These are phyloP conservation scores for Mercurialis annua DNA, from an alignment of 345 rosid species.

Conservation along the genomic window DNA sequence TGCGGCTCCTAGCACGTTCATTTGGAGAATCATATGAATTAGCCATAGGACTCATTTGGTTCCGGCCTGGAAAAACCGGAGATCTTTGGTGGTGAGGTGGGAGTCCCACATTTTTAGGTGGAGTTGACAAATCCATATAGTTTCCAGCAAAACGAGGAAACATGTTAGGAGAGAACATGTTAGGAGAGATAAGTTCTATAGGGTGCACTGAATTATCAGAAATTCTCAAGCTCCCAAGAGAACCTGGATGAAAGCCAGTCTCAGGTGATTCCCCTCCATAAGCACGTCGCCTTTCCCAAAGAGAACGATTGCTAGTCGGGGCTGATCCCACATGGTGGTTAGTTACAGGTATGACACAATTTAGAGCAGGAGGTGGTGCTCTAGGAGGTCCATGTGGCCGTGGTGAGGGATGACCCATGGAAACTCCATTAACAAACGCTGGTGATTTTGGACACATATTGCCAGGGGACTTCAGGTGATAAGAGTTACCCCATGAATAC, in stretches of 20 bases:
- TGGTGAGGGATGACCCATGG: conserved; percentile 46
- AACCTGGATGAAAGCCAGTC: conserved; percentile 50
- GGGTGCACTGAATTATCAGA: conserved; percentile 36
- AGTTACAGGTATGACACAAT: conserved; percentile 50
- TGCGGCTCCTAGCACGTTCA: conserved; percentile 73
- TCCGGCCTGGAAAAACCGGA: conserved; percentile 66
- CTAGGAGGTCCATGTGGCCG: conserved; percentile 59
- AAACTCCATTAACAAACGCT: conserved; percentile 59
- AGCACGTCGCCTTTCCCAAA: conserved; percentile 75
- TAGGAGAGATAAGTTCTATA: conserved; percentile 36
- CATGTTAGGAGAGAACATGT: conserved; percentile 31
- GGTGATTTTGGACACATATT: conserved; percentile 84
- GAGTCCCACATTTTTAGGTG: conserved; percentile 45
- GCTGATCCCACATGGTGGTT: conserved; percentile 86
- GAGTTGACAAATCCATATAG: conserved; percentile 48
- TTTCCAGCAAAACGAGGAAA: conserved; percentile 52
- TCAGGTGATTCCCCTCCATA: conserved; percentile 78
- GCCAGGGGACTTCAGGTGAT: conserved; percentile 56
- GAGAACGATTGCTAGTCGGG: conserved; percentile 61
- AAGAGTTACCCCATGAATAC: conserved; percentile 62
- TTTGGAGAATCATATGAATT: conserved; percentile 63
- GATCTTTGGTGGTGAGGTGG: conserved; percentile 70
- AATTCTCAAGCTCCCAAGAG: conserved; percentile 50
- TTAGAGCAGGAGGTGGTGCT: conserved; percentile 59
- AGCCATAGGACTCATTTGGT: conserved; percentile 57